Evolutionary conservation across 2,329 filamentous ascomycete genomes (phyloP).

Genomic region (Botryotinia globosa): DNA sequence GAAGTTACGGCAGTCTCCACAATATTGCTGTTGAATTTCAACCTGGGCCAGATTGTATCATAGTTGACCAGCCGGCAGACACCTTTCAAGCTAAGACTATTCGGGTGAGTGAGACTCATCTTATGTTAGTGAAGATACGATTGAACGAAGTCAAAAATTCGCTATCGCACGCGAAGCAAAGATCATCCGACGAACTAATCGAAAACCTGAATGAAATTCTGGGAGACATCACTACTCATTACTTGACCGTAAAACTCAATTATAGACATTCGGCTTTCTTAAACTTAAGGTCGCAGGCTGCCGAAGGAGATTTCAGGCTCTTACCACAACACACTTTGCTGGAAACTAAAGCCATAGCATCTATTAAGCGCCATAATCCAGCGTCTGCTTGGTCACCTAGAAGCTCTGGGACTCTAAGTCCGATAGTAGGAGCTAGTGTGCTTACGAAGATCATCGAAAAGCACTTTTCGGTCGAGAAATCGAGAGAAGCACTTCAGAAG

Average conservation of each 20-base stretch:
- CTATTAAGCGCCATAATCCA: constrained; percentile 49
- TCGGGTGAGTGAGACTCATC: constrained; percentile 30
- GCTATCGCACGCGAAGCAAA: constrained; percentile 38
- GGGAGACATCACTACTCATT: constrained; percentile 48
- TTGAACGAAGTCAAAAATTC: constrained; percentile 27
- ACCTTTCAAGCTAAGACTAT: constrained; percentile 31
- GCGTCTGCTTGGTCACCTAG: constrained; percentile 53
- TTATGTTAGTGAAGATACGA: constrained; percentile 36
- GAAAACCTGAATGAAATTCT: constrained; percentile 57
- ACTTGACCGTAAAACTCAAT: constrained; percentile 50
- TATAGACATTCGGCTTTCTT: constrained; percentile 57
- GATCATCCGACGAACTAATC: constrained; percentile 54
- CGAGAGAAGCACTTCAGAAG: constrained; percentile 27
- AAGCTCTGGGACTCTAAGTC: constrained; percentile 40
- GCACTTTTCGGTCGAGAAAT: constrained; percentile 29
- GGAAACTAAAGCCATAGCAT: constrained; percentile 52
- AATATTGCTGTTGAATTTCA: constrained; percentile 34
- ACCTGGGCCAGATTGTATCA: constrained; percentile 30
- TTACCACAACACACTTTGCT: constrained; percentile 48
- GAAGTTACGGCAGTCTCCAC: constrained; percentile 33
- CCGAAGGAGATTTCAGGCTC: constrained; percentile 37
- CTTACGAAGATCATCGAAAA: constrained; percentile 32
- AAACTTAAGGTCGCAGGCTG: constrained; percentile 17
- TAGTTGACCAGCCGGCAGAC: constrained; percentile 35
- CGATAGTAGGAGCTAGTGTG: constrained; percentile 24